Base-by-base conservation (phyloP, 768 basidiomycete genomes). In the Mycena alexandri region DNA sequence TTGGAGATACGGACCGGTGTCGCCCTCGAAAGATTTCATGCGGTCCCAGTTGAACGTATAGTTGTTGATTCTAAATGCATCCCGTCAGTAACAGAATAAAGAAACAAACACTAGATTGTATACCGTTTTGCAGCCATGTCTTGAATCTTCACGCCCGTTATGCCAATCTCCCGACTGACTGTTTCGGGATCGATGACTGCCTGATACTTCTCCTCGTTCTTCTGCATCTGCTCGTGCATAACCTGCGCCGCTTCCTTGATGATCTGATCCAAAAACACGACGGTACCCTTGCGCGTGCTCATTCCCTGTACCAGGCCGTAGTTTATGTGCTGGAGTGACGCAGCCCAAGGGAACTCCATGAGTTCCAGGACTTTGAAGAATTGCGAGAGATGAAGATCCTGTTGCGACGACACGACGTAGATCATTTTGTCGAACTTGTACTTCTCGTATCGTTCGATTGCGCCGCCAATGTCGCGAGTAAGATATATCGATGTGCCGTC, bases 151-250 rank as follows among this genome's bases (percentile, higher is more conserved):
- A 99, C 92, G 3, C 95, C 95, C 0, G 95, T 93, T 73, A 98
- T 95, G 21, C 96, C 98, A 53, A 98, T 90, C 78, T 97, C 93
- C 69, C 85, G 84, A 63, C 88, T 87, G 51, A 91, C 91, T 52
- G 78, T 81, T 75, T 93, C 92, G 1, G 97, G 96, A 77, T 99
- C 89, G 74, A 94, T 94, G 42, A 99, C 86, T 25, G 91, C 89
- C 5, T 83, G 87, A 74, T 96, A 98, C 79, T 99, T 99, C 58
- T 90, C 95, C 80, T 94, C 90, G 77, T 98, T 98, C 80, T 91
- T 91, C 79, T 83, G 85, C 97, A 99, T 99, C 80, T 96, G 94
- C 65, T 96, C 95, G 79, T 94, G 95, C 97, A 99, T 99, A 55
- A 92, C 90, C 48, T 87, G 85, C 6, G 89, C 86, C 0, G 96